These are phyloP conservation scores for Dalbergia cultrata DNA, from an alignment of 306 rosid genomes.

Conservation along the genomic window DNA sequence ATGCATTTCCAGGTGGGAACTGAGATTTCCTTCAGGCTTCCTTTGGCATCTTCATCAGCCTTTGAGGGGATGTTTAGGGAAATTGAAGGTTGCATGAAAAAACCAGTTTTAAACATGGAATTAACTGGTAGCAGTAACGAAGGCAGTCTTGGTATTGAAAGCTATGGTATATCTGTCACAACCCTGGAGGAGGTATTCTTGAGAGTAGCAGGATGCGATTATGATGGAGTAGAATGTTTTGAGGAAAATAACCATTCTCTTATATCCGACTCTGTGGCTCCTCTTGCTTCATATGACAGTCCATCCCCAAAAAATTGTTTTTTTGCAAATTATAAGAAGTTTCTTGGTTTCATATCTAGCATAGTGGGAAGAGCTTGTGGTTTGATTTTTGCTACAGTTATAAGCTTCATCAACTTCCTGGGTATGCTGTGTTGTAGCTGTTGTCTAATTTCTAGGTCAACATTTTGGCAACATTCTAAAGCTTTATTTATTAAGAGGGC, in stretches of 20 bases:
- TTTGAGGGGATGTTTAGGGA: constrained; percentile 94
- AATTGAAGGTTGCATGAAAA: constrained; percentile 87
- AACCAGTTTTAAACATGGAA: constrained; percentile 54
- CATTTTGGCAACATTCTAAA: constrained; percentile 88
- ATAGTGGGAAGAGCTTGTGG: constrained; percentile 70
- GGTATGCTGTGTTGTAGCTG: constrained; percentile 75
- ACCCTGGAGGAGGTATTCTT: constrained; percentile 97
- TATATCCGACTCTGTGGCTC: constrained; percentile 55
- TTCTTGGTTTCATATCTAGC: constrained; percentile 64
- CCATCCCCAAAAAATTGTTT: constrained; percentile 51
- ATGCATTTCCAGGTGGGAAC: constrained; percentile 87
- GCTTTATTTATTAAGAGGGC: constrained; percentile 88
- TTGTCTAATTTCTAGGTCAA: constrained; percentile 74
- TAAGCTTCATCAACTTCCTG: constrained; percentile 67
- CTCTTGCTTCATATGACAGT: constrained; percentile 60
- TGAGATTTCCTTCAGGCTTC: constrained; percentile 98
- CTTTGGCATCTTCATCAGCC: constrained; percentile 83
- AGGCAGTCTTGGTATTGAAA: constrained; percentile 81
- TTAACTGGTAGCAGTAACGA: constrained; percentile 50
- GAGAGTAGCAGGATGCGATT: constrained; percentile 91
- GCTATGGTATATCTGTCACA: constrained; percentile 97
- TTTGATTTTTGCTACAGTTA: constrained; percentile 62
- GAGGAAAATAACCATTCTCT: constrained; percentile 53
- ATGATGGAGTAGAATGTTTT: constrained; percentile 65
- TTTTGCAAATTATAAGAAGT: constrained; percentile 64